phyloP scores from a whole-genome alignment of 208 protist genomes.

The Trypanosoma mega region DNA sequence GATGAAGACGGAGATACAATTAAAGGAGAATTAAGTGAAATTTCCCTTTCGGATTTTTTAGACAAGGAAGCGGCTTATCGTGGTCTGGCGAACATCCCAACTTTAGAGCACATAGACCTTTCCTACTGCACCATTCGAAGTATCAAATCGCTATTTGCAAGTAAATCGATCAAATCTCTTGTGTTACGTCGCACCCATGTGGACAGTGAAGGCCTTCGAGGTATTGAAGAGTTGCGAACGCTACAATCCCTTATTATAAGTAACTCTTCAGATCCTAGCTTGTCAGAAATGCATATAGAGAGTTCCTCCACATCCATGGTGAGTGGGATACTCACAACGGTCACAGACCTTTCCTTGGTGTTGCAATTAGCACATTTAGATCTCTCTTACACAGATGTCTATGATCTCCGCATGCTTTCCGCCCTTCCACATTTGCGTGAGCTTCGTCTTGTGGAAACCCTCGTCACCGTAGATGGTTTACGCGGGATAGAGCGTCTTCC shows the following conservation, averaged over 20 bases:
- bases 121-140: constrained; percentile 60
- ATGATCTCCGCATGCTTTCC: constrained; percentile 37
- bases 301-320: neutral
- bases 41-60: too few species aligned
- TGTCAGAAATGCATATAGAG: constrained; percentile 22
- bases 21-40: neutral
- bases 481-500: constrained; percentile 48
- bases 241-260: constrained; percentile 60
- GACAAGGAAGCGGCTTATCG: constrained; percentile 57
- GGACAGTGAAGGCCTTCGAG: constrained; percentile 48
- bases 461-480: constrained; percentile 50
- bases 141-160: constrained; percentile 52
- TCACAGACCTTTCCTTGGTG: constrained; percentile 5
- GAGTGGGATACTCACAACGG: constrained; percentile 4
- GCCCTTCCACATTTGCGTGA: constrained; percentile 11
- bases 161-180: constrained; percentile 57
- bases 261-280: constrained; percentile 40
- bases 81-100: constrained; percentile 57
- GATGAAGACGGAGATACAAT: neutral
- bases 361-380: constrained; percentile 18
- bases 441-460: constrained; percentile 24
- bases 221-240: constrained; percentile 42
- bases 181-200: constrained; percentile 56
- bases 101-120: constrained; percentile 62
- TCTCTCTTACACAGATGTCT: constrained; percentile 26